Conservation (phyloP, 306 rosid species). For the Prunus fruticosa region DNA sequence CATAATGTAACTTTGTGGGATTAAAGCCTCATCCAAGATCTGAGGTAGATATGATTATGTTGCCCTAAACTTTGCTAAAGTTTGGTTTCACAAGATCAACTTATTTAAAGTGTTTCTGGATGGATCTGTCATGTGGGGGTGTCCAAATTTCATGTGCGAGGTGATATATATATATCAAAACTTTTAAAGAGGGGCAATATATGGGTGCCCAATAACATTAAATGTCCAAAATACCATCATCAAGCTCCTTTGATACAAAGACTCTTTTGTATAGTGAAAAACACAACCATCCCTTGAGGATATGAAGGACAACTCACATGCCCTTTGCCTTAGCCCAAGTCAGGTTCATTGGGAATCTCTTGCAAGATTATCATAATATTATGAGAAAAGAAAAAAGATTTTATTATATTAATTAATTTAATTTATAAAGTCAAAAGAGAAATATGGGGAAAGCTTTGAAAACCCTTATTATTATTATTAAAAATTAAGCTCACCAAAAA, state of each 20-base stretch:
- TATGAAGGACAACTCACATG: too few relatives aligned
- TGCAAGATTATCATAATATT: not conserved
- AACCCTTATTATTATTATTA: not conserved
- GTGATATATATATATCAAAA: slow-evolving; percentile 13
- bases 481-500: slow-evolving; percentile 12
- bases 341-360: slow-evolving; percentile 18
- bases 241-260: not conserved
- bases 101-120: not conserved
- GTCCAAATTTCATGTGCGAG: slow-evolving; percentile 37
- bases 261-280: not conserved
- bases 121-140: slow-evolving; percentile 34
- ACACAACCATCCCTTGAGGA: too few relatives aligned
- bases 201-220: slow-evolving; percentile 1
- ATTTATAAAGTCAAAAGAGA: slow-evolving; percentile 3
- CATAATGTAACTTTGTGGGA: not conserved
- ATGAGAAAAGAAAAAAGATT: slow-evolving; percentile 6
- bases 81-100: slow-evolving; percentile 8
- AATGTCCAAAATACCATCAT: not conserved
- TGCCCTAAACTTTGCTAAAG: slow-evolving; percentile 14
- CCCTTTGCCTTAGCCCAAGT: slow-evolving; percentile 22
- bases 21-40: slow-evolving; percentile 21
- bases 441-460: slow-evolving; percentile 11
- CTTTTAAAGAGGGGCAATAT: not conserved
- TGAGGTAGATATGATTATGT: slow-evolving; percentile 17
- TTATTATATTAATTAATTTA: not conserved